A percentile compares a stretch with the other conserved stretches of the same genome.
These are phyloP conservation scores for Cucurbita maxima DNA, from an alignment of 306 rosid species.

Conservation along the genomic window DNA sequence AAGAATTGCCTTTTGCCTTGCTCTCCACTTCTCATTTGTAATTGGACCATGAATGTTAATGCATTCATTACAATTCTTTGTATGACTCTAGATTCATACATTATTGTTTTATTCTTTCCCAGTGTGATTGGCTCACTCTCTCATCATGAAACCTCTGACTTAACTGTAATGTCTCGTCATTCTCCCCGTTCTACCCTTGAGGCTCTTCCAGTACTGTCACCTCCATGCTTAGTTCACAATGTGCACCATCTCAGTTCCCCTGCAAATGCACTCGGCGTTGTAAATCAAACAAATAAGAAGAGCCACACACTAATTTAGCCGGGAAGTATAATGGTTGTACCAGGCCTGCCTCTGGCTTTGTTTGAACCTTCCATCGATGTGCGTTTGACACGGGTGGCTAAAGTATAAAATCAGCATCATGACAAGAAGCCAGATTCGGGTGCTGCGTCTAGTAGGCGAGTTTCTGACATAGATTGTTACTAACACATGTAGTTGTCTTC, in stretches of 20 bases:
- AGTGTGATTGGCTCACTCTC: constrained; percentile 21
- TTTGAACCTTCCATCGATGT: neutral
- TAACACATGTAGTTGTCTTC: neutral
- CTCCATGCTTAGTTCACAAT: constrained; percentile 12
- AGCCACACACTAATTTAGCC: constrained; percentile 13
- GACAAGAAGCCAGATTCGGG: neutral
- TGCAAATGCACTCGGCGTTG: constrained; percentile 4
- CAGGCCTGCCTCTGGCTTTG: neutral
- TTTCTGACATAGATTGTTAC: neutral
- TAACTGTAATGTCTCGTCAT: constrained; percentile 18
- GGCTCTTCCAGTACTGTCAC: constrained; percentile 15
- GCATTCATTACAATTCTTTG: constrained; percentile 3
- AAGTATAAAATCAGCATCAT: neutral
- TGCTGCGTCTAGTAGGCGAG: neutral
- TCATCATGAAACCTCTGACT: constrained; percentile 17
- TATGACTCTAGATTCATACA: constrained; percentile 19
- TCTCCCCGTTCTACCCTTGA: constrained; percentile 29
- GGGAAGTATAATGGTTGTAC: constrained; percentile 9
- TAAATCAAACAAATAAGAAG: constrained; percentile 14
- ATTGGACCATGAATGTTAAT: neutral
- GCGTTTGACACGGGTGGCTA: neutral
- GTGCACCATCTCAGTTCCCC: constrained; percentile 12
- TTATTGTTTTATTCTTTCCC: constrained; percentile 21
- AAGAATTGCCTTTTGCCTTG: constrained; percentile 15
- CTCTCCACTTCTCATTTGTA: neutral